These are phyloP conservation scores for Debaryomyces sp. DNA, from an alignment of 1,139 yeast genomes.

Conservation along the genomic window DNA sequence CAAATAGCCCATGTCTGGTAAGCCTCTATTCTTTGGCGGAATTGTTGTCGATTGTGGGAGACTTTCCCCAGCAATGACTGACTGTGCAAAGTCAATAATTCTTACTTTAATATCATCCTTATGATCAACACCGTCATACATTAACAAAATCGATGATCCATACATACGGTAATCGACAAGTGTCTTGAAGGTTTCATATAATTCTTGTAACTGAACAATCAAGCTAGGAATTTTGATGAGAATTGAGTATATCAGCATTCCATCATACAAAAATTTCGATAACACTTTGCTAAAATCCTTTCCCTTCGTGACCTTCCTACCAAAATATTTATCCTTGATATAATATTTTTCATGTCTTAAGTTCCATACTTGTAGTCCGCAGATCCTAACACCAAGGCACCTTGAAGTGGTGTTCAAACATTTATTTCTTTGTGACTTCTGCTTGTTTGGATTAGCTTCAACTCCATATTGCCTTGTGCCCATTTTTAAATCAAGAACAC, in stretches of 20 bases:
- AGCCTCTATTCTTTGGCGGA: conserved; percentile 69
- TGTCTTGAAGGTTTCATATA: conserved; percentile 54
- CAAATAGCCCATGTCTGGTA: conserved; percentile 81
- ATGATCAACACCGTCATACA: conserved; percentile 72
- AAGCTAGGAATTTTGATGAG: conserved; percentile 70
- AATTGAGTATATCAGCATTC: conserved; percentile 58
- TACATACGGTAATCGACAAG: conserved; percentile 85
- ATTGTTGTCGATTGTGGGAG: conserved; percentile 21
- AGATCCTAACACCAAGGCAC: conserved; percentile 83
- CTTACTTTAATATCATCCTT: conserved; percentile 53
- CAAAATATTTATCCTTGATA: conserved; percentile 88
- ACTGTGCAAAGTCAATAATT: conserved; percentile 94
- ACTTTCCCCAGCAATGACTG: conserved; percentile 69
- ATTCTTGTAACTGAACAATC: conserved; percentile 58
- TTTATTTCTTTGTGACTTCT: conserved; percentile 76
- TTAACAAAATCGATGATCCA: conserved; percentile 84
- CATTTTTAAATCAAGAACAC: conserved; percentile 95
- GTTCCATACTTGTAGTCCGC: conserved; percentile 94
- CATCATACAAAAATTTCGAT: conserved; percentile 80
- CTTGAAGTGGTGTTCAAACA: conserved; percentile 83
- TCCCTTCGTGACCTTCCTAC: conserved; percentile 77
- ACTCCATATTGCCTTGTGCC: conserved; percentile 99
- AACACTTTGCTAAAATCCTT: conserved; percentile 74
- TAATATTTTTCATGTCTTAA: conserved; percentile 45
- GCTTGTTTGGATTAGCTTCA: conserved; percentile 76